Base-by-base conservation (phyloP, 768 basidiomycete genomes). In the Naganishia friedmannii region DNA sequence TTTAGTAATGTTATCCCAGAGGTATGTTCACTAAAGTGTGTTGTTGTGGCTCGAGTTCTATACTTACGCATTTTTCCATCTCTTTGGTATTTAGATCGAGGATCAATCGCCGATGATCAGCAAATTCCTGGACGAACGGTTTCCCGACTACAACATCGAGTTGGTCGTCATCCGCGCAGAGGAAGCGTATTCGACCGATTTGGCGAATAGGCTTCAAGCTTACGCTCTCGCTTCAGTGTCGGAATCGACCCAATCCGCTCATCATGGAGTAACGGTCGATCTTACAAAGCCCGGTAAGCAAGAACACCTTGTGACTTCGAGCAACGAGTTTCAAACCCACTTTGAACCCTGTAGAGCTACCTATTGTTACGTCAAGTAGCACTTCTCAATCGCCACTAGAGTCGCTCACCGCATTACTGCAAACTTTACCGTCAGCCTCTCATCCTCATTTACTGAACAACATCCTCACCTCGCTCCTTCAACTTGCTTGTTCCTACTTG, bases 361-460 rank as follows among this genome's bases (percentile, higher is more conserved):
- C 76, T 10, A 60, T 76, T 7, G 53, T 71, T 46, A 21, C 66
- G 15, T 60, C 69, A 29, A 21, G 69, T 15, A 26, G 53, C 17
- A n/a, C 66, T 21, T n/a, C 56, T 21, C 67, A 72, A 17, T 74
- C 74, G 29, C 68, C 65, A 4, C 67, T 75, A 17, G 74, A 74
- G 21, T 65, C 68, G 21, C 76, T 80, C 28, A 73, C 67, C 31
- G 23, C 66, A 28, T 68, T 79, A 4, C 73, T 80, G 9, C 32
- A 75, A 9, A 73, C 78, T 1, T 66, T 80, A 0, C 77, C 79
- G 5, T 69, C 74, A 8, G 56, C 78, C 0, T 79, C 78, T 5
- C 73, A 77, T 29, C 79, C 79, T 0, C 72, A 78, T 29, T 29
- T 80, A 17, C 73, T 80, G 12, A 72, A 72, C 28, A 67, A 74